phyloP scores from a whole-genome alignment of 1,284 basidiomycete species.

The Chondrostereum purpureum region DNA sequence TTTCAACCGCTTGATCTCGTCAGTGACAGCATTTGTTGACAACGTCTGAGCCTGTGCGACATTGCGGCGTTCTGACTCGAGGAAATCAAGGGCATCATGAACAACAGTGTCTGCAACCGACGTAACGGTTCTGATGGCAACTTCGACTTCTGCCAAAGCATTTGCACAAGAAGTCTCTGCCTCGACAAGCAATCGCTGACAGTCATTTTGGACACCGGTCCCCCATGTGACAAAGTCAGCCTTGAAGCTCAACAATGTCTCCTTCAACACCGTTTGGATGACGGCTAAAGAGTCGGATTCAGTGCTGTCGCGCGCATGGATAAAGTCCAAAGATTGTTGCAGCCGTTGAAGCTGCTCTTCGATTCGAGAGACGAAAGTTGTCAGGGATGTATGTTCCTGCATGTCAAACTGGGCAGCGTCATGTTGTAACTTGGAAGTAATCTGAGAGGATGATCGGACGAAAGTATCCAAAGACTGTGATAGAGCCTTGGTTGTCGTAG shows the following conservation, averaged over 20 bases:
- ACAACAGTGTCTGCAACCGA: constrained; percentile 57
- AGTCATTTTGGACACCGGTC: constrained; percentile 40
- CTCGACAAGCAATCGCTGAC: constrained; percentile 39
- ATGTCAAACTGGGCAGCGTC: constrained; percentile 53
- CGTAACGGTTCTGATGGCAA: constrained; percentile 43
- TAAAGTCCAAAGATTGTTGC: constrained; percentile 48
- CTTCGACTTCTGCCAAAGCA: constrained; percentile 46
- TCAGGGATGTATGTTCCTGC: constrained; percentile 50
- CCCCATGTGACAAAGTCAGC: constrained; percentile 50
- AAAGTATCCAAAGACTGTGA: constrained; percentile 59
- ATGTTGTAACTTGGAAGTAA: constrained; percentile 43
- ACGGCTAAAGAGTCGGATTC: constrained; percentile 47
- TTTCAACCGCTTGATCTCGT: constrained; percentile 62
- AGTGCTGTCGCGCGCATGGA: constrained; percentile 48
- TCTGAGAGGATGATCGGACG: constrained; percentile 47
- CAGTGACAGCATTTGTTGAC: constrained; percentile 42
- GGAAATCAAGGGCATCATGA: constrained; percentile 50
- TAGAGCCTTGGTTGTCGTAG: constrained; percentile 45
- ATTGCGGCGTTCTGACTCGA: constrained; percentile 48
- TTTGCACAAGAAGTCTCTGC: constrained; percentile 35
- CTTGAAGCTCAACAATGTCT: constrained; percentile 48
- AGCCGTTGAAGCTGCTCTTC: constrained; percentile 55
- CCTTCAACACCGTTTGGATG: constrained; percentile 42
- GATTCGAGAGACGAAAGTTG: constrained; percentile 48
- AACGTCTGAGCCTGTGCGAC: constrained; percentile 45